Evolutionary conservation across 495 filamentous ascomycete genomes (phyloP), one percentile per base, ranked within the genome.

Genomic region (Xylaria intraflava): DNA sequence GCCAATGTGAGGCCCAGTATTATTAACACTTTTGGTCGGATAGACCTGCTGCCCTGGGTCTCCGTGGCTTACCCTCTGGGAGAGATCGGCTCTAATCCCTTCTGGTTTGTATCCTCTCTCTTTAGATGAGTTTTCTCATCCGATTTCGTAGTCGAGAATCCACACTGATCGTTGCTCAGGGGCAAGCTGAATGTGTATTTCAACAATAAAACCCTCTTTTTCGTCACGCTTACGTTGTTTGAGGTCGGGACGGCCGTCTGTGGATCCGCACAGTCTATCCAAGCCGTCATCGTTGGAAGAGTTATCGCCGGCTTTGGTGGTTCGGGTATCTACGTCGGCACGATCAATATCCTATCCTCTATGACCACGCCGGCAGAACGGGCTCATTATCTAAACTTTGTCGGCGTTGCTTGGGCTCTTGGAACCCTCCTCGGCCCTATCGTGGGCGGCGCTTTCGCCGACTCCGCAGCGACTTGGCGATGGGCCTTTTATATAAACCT

Each of bases 371-470:
- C 58, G 4, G 57, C 62, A 16, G 75, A 80, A 52, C 66, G 75
- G 1, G 70, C 70, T 1, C 62, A 62, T 19, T 78, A 77, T 48
- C 53, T 39, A 5, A 30, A 67, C 35, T 54, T 69, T 11, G 65
- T 65, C 38, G 61, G 65, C 1, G 17, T 63, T 2, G 49, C 55
- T 22, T 82, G 74, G 74, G 80, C 78, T 24, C 29, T 75, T 0
- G 78, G 77, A 16, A 74, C 62, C 0, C 69, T 75, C 0, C 61
- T 80, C 0, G 82, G 81, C 6, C 83, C 82, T n/a, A 63, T 83
- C 51, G 68, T 86, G 46, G 83, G 83, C 2, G 83, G 82, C 6
- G 78, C 75, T 2, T 84, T 86, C 48, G 58, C 68, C 17, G 68
- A 80, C 22, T 69, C 61, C 36, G 40, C 33, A 9, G 70, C 70